Evolutionary conservation across 2,329 filamentous ascomycete genomes (phyloP).

Genomic region (Trichoderma atrobrunneum): DNA sequence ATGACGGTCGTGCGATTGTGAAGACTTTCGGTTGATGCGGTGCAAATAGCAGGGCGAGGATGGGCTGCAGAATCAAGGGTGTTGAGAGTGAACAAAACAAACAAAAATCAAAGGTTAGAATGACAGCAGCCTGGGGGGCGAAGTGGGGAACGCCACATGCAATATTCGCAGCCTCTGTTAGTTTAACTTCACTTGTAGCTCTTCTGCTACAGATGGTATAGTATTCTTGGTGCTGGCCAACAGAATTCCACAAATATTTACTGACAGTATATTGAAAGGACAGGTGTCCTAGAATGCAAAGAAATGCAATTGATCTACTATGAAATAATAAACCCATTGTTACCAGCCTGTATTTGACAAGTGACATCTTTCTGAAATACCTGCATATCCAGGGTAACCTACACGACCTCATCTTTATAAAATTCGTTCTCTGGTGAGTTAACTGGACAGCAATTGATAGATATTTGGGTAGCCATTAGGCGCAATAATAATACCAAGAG

Average conservation of each 20-base stretch:
- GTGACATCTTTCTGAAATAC: neutral
- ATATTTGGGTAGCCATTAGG: neutral
- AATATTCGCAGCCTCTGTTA: neutral
- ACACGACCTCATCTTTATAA: neutral
- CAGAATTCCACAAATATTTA: neutral
- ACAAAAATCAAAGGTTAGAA: neutral
- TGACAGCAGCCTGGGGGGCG: neutral
- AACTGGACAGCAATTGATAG: neutral
- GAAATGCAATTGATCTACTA: neutral
- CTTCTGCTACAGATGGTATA: neutral
- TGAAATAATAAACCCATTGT: neutral
- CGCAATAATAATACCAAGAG: neutral
- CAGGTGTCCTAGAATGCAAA: neutral
- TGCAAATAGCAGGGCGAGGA: neutral
- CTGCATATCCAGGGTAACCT: neutral
- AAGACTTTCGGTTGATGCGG: neutral
- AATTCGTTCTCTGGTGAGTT: neutral
- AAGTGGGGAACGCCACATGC: slow-evolving; percentile 10
- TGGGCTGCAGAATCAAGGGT: neutral
- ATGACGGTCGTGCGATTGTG: neutral
- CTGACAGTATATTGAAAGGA: no score
- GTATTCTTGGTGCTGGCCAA: neutral
- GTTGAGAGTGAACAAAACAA: neutral
- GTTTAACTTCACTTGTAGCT: neutral
- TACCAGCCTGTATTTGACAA: neutral